Base-by-base conservation (phyloP, 2,329 filamentous ascomycete species). In the Coniochaeta ligniaria region DNA sequence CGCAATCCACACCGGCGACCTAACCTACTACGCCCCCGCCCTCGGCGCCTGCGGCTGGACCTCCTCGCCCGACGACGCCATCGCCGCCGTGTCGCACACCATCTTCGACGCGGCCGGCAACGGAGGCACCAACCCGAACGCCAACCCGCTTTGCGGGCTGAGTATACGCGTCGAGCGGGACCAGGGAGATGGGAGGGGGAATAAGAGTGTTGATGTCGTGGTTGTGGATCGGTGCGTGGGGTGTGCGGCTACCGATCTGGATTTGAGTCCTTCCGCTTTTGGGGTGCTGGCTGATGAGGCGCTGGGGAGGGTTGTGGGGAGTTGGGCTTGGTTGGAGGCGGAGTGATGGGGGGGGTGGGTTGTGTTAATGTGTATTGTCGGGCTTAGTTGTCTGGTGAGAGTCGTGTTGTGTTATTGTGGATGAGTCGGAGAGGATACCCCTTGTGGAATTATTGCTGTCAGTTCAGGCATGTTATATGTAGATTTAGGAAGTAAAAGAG, bases 21-120 rank as follows among this genome's bases (percentile, higher is more conserved):
- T 90, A 58, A 91, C 88, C 0, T 93, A 86, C 75, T 93, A 89
- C 71, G 75, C 77, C 20, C 83, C 88, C 0, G 77, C 73, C 3
- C 78, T 91, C 4, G 90, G 90, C 14, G 86, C 89, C 0, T 94
- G 91, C 69, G 90, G 90, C 6, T 72, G 81, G 35, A 78, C 74
- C 1, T 84, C 82, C 59, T 72, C 69, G 1, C 75, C 78, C 8
- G 73, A 71, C 8, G 87, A 92, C 60, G 69, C 80, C 60, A 83
- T 93, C 45, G 87, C 83, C 38, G 83, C 90, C 0, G 79, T 94
- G 0, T 88, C 87, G 1, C 83, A 87, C 66, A 68, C 80, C n/a
- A 69, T 90, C 5, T 94, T 84, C 68, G 89, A 92, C 70, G 79
- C 83, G 0, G 77, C 77, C 1, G 74, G 75, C 56, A 75, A n/a